A percentile compares a stretch with the other conserved stretches of the same genome.
These are phyloP conservation scores for Pythium periplocum DNA, from an alignment of 352 stramenopile species.

Conservation along the genomic window DNA sequence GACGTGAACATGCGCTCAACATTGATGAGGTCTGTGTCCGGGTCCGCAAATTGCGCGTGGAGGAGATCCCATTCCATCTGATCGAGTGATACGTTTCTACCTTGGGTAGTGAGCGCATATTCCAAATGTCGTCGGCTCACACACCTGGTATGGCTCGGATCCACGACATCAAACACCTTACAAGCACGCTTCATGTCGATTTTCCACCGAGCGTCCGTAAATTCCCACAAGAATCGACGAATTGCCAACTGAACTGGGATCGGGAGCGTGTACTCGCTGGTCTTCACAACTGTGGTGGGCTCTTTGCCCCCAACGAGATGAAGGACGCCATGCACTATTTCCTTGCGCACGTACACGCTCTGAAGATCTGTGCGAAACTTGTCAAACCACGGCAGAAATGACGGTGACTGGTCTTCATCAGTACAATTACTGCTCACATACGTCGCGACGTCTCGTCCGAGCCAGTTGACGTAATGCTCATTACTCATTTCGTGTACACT, in stretches of 20 bases:
- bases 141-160: constrained; percentile 16
- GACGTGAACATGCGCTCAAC: constrained; percentile 30
- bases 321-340: constrained; percentile 29
- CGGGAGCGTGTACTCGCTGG: constrained; percentile 3
- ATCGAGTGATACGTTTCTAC: constrained; percentile 23
- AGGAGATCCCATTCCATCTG: constrained; percentile 43
- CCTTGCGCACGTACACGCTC: constrained; percentile 46
- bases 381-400: constrained; percentile 21
- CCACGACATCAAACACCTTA: constrained; percentile 26
- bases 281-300: not conserved
- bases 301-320: constrained; percentile 3
- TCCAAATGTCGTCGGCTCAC: constrained; percentile 37
- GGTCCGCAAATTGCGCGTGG: constrained; percentile 34
- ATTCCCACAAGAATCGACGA: constrained; percentile 46
- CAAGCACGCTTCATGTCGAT: constrained; percentile 28
- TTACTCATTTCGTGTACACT: constrained; percentile 39
- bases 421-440: not conserved
- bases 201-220: constrained; percentile 36
- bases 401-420: not conserved
- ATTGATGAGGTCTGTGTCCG: constrained; percentile 29
- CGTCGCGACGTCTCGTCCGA: constrained; percentile 33
- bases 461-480: constrained; percentile 56
- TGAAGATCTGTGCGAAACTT: constrained; percentile 55
- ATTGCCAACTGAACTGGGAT: constrained; percentile 26
- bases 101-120: constrained; percentile 24